Percentiles rank a stretch among this genome's conserved stretches.
Conservation (phyloP, 2,329 filamentous ascomycete genomes). For the Alternaria triticimaculans region DNA sequence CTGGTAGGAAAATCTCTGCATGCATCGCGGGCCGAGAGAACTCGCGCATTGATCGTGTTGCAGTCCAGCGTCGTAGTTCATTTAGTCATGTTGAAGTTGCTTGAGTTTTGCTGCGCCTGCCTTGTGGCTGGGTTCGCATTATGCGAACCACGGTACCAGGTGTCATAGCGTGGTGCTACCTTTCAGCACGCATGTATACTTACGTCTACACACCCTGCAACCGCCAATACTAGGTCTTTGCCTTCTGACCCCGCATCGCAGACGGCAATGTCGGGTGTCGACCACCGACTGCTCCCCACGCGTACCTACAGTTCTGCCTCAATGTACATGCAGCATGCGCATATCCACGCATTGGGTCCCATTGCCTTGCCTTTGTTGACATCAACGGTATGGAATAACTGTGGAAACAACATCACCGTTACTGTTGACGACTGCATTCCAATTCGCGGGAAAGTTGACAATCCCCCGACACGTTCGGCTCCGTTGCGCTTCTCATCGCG, state of each 20-base stretch:
- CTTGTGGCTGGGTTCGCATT: conserved; percentile 15
- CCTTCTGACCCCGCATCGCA: conserved; percentile 8
- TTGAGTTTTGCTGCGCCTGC: background rate
- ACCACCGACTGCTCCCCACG: conserved; percentile 4
- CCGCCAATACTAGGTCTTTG: conserved; percentile 4
- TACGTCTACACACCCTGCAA: conserved; percentile 3
- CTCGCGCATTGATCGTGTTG: conserved; percentile 17
- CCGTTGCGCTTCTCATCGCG: background rate
- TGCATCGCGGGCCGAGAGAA: conserved; percentile 26
- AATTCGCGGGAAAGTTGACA: background rate
- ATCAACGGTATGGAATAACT: background rate
- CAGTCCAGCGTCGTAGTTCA: conserved; percentile 9
- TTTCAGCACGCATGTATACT: background rate
- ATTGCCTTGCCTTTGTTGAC: background rate
- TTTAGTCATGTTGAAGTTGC: conserved; percentile 2
- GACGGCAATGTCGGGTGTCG: conserved; percentile 6
- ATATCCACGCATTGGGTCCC: conserved; percentile 1
- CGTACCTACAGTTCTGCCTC: background rate
- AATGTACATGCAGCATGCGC: background rate
- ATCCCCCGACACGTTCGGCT: background rate
- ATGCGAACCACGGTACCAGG: conserved; percentile 15
- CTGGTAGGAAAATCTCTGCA: conserved; percentile 33
- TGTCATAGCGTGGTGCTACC: conserved; percentile 6
- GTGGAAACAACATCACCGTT: conserved; percentile 1
- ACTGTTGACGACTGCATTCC: background rate